phyloP scores from a whole-genome alignment of 176 grass and related monocot genomes.

The Musa schizocarpa region DNA sequence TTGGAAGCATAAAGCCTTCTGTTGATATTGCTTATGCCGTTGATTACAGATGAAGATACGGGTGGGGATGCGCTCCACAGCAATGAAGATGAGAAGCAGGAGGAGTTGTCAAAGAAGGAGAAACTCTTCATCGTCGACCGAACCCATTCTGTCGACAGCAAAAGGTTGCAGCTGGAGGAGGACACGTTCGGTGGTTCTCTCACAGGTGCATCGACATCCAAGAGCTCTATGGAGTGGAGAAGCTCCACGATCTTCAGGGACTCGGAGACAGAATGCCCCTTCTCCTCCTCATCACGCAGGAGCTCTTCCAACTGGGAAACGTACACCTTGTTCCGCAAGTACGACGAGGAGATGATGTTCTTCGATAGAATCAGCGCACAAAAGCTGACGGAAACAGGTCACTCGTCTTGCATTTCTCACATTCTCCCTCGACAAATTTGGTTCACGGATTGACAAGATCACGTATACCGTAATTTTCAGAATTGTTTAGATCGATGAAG shows the following conservation, averaged over 20 bases:
- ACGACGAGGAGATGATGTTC: slow-evolving; percentile 97
- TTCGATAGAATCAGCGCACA: slow-evolving; percentile 75
- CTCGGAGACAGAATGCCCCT: slow-evolving; percentile 73
- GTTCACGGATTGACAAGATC: too few species aligned
- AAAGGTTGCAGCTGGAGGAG: slow-evolving; percentile 6
- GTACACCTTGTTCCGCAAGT: slow-evolving; percentile 74
- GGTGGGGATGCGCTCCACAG: background rate
- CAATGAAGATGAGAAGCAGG: slow-evolving; percentile 4
- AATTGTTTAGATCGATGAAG: slow-evolving; percentile 64
- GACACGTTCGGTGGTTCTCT: slow-evolving; percentile 29
- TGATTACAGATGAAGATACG: background rate
- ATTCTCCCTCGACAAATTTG: too few species aligned
- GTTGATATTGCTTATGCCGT: too few species aligned
- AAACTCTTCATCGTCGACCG: slow-evolving; percentile 13
- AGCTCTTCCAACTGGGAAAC: slow-evolving; percentile 91
- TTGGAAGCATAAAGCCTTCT: background rate
- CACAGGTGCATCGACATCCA: slow-evolving; percentile 82
- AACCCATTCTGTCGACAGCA: slow-evolving; percentile 22
- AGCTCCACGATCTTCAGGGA: slow-evolving; percentile 74
- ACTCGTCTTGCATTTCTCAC: background rate
- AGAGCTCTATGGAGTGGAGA: slow-evolving; percentile 94
- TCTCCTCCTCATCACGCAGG: slow-evolving; percentile 83
- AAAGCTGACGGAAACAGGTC: slow-evolving; percentile 92
- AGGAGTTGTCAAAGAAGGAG: slow-evolving; percentile 14
- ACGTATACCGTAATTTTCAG: slow-evolving; percentile 19